Percentiles rank a stretch among this genome's conserved stretches.
Conservation (phyloP, 1,284 basidiomycete species). For the Cryptococcus deneoformans region DNA sequence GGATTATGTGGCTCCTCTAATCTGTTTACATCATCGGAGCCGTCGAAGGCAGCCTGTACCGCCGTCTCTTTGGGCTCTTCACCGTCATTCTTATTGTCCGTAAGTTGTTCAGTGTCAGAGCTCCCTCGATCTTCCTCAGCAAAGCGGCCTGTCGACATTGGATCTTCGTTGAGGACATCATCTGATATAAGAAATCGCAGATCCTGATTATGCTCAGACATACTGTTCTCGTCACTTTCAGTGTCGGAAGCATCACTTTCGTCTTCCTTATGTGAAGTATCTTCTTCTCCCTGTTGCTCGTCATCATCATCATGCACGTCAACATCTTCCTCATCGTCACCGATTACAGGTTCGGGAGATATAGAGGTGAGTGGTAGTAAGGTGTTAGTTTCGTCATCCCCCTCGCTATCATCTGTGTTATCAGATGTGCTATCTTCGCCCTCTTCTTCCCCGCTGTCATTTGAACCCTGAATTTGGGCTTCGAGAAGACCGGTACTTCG, state of each 20-base stretch:
- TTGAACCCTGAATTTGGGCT: constrained; percentile 68
- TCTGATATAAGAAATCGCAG: constrained; percentile 23
- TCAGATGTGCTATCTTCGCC: constrained; percentile 25
- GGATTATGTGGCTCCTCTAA: no score
- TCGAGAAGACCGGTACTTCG: constrained; percentile 85
- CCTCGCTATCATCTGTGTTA: constrained; percentile 40
- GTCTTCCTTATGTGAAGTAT: constrained; percentile 15
- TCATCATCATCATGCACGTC: constrained; percentile 5
- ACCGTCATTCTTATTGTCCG: not conserved
- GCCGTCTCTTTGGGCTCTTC: not conserved
- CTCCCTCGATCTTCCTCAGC: no score
- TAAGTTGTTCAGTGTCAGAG: no score
- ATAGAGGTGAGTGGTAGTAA: not conserved
- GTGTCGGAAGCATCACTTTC: constrained; percentile 24
- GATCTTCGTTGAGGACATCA: constrained; percentile 8
- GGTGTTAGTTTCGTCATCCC: constrained; percentile 25
- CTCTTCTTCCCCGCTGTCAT: constrained; percentile 30
- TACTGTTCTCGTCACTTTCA: constrained; percentile 17
- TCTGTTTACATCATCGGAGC: no score
- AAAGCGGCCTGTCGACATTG: not conserved
- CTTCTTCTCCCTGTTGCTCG: constrained; percentile 8
- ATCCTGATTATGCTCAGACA: constrained; percentile 18
- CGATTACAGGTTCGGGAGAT: not conserved
- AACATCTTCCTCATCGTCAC: constrained; percentile 29
- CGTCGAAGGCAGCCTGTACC: not conserved